Conservation (phyloP, 352 stramenopile species). For the Phytophthora sp. region DNA sequence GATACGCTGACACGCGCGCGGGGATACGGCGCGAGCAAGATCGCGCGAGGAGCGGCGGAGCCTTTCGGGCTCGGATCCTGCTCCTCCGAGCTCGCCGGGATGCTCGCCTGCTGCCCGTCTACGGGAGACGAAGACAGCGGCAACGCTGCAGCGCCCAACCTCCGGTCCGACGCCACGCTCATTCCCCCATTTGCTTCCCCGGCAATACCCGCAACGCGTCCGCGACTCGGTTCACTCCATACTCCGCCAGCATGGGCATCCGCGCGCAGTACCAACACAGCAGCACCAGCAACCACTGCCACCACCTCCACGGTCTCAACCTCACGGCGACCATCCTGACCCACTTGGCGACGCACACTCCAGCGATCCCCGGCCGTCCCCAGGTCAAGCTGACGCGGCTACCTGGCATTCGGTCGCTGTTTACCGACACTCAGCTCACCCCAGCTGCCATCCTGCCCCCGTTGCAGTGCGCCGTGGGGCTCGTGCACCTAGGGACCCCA, state of each 20-base stretch:
- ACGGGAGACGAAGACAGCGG: conserved; percentile 7
- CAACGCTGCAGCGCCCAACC: too few relatives aligned
- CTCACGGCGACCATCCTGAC: conserved; percentile 34
- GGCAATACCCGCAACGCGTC: conserved; percentile 26
- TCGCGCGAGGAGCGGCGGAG: conserved; percentile 31
- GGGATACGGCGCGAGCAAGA: conserved; percentile 2
- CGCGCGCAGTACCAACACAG: conserved; percentile 24
- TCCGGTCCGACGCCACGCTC: conserved; percentile 26
- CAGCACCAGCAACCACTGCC: conserved; percentile 17
- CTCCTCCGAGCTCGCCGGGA: conserved; percentile 19
- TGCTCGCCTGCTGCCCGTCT: conserved; percentile 29
- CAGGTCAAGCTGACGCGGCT: conserved; percentile 5
- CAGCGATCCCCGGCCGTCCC: conserved; percentile 28
- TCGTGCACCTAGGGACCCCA: conserved; percentile 17
- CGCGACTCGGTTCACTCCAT: neutral
- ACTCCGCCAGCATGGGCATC: conserved; percentile 24
- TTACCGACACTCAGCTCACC: conserved; percentile 1
- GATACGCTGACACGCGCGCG: conserved; percentile 18
- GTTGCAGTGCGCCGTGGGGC: conserved; percentile 24
- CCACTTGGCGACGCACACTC: conserved; percentile 23
- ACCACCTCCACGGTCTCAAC: conserved; percentile 31
- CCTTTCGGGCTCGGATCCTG: conserved; percentile 27
- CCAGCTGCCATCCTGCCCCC: conserved; percentile 16
- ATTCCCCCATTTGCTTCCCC: conserved; percentile 40
- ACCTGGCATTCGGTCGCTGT: conserved; percentile 29